Conservation (phyloP, 257 asterid species). For the Przewalskia tangutica region DNA sequence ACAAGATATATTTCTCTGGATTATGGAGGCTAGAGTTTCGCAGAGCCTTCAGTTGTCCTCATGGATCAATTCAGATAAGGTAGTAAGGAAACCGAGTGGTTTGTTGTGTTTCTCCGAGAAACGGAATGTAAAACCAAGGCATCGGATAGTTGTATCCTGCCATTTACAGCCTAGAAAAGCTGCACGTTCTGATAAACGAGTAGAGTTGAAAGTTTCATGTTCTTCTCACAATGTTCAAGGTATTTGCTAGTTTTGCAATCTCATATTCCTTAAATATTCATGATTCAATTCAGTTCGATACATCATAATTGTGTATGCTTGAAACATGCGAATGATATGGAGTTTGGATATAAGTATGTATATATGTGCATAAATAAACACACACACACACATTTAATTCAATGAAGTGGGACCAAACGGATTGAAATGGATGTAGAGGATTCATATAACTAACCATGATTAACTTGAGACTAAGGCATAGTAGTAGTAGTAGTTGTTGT, state of each 20-base stretch:
- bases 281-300: not conserved
- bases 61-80: slow-evolving; percentile 23
- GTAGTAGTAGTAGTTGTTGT: not conserved
- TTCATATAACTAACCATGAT: not conserved
- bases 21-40: slow-evolving; percentile 51
- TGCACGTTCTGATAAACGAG: slow-evolving; percentile 11
- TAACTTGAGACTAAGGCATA: not conserved
- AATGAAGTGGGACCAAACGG: not conserved
- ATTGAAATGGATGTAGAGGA: not conserved
- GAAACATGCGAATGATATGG: not conserved
- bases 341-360: not conserved
- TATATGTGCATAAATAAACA: not conserved
- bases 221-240: slow-evolving; percentile 61
- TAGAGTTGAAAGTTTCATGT: slow-evolving; percentile 40
- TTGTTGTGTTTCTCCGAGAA: slow-evolving; percentile 32
- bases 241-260: slow-evolving; percentile 7
- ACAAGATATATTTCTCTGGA: not conserved
- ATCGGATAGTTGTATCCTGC: slow-evolving; percentile 21
- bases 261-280: not conserved
- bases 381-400: not conserved
- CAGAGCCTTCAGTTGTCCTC: slow-evolving; percentile 35
- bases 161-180: slow-evolving; percentile 19
- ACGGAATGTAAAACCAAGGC: slow-evolving; percentile 13
- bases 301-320: not conserved
- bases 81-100: slow-evolving; percentile 25